These are phyloP conservation scores for Hanseniaspora occidentalis DNA, from an alignment of 805 yeast genomes.

Conservation along the genomic window DNA sequence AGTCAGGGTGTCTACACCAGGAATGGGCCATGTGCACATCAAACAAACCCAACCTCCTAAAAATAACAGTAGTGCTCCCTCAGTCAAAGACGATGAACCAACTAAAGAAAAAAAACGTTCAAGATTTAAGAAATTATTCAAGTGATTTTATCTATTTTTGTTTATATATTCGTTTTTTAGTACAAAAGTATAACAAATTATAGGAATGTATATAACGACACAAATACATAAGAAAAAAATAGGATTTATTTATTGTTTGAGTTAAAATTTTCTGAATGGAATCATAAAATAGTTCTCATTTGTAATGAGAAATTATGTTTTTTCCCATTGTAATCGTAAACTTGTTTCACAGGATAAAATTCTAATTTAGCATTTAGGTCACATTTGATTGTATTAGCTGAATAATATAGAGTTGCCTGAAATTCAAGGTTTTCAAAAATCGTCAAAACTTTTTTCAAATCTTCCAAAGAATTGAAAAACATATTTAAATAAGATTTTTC, in stretches of 20 bases:
- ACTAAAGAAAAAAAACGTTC: constrained; percentile 33
- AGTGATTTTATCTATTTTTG: constrained; percentile 4
- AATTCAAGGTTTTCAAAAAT: not conserved
- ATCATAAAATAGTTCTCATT: too few species aligned
- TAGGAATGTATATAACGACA: too few species aligned
- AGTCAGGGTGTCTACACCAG: constrained; percentile 1
- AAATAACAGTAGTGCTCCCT: constrained; percentile 6
- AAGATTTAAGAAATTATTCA: constrained; percentile 36
- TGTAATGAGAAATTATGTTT: constrained; percentile 13
- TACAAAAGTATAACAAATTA: not conserved
- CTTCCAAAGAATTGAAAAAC: constrained; percentile 10
- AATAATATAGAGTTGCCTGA: constrained; percentile 14
- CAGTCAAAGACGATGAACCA: constrained; percentile 6
- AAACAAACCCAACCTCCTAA: constrained; percentile 4
- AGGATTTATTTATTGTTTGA: too few species aligned
- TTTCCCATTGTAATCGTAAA: constrained; percentile 16
- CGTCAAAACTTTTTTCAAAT: constrained; percentile 5
- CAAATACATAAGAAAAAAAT: too few species aligned
- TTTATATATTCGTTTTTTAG: not conserved
- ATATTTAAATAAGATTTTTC: too few species aligned
- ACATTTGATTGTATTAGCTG: not conserved
- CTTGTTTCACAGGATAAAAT: constrained; percentile 16
- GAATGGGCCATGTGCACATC: constrained; percentile 1
- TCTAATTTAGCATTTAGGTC: constrained; percentile 8
- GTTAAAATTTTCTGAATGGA: too few species aligned